A percentile compares a stretch with the other conserved stretches of the same genome.
These are phyloP conservation scores for Ochetophila trinervis DNA, from an alignment of 306 rosid genomes.

Conservation along the genomic window DNA sequence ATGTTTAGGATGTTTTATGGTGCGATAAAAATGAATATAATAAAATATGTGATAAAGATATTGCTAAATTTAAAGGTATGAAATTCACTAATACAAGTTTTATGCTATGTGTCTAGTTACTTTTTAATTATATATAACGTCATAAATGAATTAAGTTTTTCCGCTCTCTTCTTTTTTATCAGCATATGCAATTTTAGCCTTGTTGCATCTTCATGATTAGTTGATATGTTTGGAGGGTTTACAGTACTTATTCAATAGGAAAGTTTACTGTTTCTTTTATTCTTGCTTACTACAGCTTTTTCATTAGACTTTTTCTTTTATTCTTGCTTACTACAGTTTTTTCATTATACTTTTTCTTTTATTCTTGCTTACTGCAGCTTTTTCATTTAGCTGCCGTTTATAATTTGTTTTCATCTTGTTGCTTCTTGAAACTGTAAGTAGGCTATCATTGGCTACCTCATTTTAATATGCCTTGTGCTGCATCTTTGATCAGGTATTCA, in stretches of 20 bases:
- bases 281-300: background rate
- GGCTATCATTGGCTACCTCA: constrained; percentile 15
- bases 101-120: background rate
- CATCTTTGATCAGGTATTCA: constrained; percentile 60
- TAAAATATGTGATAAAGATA: background rate
- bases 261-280: background rate
- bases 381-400: constrained; percentile 7
- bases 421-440: constrained; percentile 21
- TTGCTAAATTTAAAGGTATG: background rate
- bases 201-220: background rate
- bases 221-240: background rate
- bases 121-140: background rate
- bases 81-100: background rate
- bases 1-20: too few relatives aligned
- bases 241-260: background rate
- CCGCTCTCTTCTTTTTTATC: background rate
- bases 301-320: background rate
- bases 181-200: background rate
- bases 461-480: constrained; percentile 19
- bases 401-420: constrained; percentile 8
- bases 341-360: background rate
- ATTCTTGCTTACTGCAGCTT: background rate
- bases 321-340: background rate
- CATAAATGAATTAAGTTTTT: too few relatives aligned
- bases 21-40: too few relatives aligned